phyloP scores from a whole-genome alignment of 257 asterid genomes.

The Solanum verrucosum region DNA sequence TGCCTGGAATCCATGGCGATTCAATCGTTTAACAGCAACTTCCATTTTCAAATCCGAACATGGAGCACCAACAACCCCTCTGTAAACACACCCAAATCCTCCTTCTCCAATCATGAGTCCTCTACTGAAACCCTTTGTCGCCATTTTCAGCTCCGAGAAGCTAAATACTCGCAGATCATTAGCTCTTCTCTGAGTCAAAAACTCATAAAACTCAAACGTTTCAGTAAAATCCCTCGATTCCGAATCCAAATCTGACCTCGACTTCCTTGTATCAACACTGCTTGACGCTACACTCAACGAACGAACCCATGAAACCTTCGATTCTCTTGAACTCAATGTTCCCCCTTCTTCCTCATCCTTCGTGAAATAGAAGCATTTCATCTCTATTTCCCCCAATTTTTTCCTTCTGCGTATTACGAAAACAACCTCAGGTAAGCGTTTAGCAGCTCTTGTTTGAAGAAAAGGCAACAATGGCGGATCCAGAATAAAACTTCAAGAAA shows the following conservation, averaged over 20 bases:
- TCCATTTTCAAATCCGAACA: constrained; percentile 30
- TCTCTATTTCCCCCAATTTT: background rate
- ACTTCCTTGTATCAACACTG: constrained; percentile 30
- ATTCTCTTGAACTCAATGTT: constrained; percentile 36
- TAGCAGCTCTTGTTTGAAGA: background rate
- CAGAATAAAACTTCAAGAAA: background rate
- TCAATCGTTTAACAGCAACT: constrained; percentile 84
- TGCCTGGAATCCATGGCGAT: constrained; percentile 96
- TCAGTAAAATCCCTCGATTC: constrained; percentile 65
- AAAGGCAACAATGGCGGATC: background rate
- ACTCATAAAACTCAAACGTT: constrained; percentile 48
- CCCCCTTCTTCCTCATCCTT: constrained; percentile 38
- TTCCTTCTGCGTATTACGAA: background rate
- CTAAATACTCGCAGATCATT: constrained; percentile 67
- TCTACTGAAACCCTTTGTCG: constrained; percentile 69
- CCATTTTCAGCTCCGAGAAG: constrained; percentile 63
- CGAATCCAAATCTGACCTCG: constrained; percentile 63
- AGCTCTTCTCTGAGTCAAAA: constrained; percentile 49
- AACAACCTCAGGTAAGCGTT: background rate
- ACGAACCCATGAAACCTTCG: constrained; percentile 70
- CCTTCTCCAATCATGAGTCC: constrained; percentile 77
- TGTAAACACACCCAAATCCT: constrained; percentile 84
- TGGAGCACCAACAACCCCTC: constrained; percentile 38
- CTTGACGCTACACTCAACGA: constrained; percentile 85
- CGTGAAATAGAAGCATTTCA: constrained; percentile 88